Base-by-base conservation (phyloP, 2,329 filamentous ascomycete species). In the Xylaria sp. region DNA sequence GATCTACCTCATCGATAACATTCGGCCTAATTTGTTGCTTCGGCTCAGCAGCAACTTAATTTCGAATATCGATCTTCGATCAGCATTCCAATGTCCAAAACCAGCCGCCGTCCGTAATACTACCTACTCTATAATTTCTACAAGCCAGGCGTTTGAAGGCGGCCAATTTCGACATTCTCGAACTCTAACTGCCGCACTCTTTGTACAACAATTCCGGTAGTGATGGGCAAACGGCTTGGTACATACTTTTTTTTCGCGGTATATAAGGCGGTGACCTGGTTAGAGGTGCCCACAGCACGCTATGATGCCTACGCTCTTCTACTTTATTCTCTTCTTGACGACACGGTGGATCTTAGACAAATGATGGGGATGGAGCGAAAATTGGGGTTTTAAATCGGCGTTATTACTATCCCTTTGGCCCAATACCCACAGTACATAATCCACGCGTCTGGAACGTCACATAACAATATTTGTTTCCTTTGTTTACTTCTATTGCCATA, bases 181-280 rank as follows among this genome's bases (percentile, higher is more conserved):
- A 58, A 54, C 58, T 60, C 44, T 62, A 57, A 57, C 61, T 58
- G 65, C 48, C 53, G 54, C 56, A 63, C 61, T 53, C 53, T 47
- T 57, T 70, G 68, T 72, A 70, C 66, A 71, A 71, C 69, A 72
- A 57, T 65, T 66, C 64, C 68, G 65, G 67, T 58, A 62, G 60
- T 60, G 51, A 61, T 56, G 57, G 58, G 52, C 46, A 44, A 46
- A 58, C 52, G 59, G 57, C 52, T 56, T 57, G 46, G 54, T 59
- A 53, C 55, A 64, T 62, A 54, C 38, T 59, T 60, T 59, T 52
- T 51, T 68, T 61, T 60, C 54, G 49, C 54, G 54, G 52, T 64
- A 57, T 54, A 59, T 51, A 64, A 54, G 61, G 56, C 41, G 61
- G 54, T 54, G 47, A 56, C 44, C 64, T 54, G 54, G 47, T 51